phyloP scores from a whole-genome alignment of 1,139 yeast species.

The Hanseniaspora gamundiae region DNA sequence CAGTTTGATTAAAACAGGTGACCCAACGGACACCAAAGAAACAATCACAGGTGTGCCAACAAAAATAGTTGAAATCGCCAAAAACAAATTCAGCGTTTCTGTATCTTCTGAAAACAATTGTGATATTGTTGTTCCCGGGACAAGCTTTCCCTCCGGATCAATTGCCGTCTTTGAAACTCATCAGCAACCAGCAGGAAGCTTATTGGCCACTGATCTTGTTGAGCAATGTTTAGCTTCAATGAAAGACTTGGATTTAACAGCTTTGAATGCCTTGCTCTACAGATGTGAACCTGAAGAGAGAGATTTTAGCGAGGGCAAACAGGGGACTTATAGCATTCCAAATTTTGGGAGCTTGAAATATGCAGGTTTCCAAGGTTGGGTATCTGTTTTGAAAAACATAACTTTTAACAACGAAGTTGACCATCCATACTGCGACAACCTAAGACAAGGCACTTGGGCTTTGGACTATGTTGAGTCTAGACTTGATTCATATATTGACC shows the following conservation, averaged over 20 bases:
- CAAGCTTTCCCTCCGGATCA: slow-evolving; percentile 73
- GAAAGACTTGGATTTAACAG: slow-evolving; percentile 44
- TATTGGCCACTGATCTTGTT: slow-evolving; percentile 52
- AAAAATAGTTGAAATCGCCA: slow-evolving; percentile 40
- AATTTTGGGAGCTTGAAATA: slow-evolving; percentile 60
- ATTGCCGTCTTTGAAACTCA: slow-evolving; percentile 72
- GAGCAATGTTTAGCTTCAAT: slow-evolving; percentile 72
- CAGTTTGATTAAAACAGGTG: slow-evolving; percentile 42
- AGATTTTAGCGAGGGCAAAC: slow-evolving; percentile 59
- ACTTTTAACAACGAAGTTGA: slow-evolving; percentile 66
- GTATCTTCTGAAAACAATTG: slow-evolving; percentile 33
- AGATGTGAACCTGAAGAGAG: slow-evolving; percentile 81
- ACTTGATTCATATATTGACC: slow-evolving; percentile 43
- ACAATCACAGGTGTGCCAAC: slow-evolving; percentile 53
- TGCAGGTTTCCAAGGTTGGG: slow-evolving; percentile 94
- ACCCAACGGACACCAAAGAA: slow-evolving; percentile 29
- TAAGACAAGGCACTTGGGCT: slow-evolving; percentile 84
- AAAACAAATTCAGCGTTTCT: slow-evolving; percentile 4
- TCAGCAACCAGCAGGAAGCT: slow-evolving; percentile 42
- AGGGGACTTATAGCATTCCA: slow-evolving; percentile 68
- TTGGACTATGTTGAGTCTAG: slow-evolving; percentile 62
- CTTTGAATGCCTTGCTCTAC: slow-evolving; percentile 64
- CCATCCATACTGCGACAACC: slow-evolving; percentile 69
- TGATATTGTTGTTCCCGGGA: slow-evolving; percentile 38
- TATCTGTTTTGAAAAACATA: slow-evolving; percentile 49